Evolutionary conservation across 257 asterid genomes (phyloP), one percentile per base, ranked within the genome.

Genomic region (Dorcoceras hygrometricum): DNA sequence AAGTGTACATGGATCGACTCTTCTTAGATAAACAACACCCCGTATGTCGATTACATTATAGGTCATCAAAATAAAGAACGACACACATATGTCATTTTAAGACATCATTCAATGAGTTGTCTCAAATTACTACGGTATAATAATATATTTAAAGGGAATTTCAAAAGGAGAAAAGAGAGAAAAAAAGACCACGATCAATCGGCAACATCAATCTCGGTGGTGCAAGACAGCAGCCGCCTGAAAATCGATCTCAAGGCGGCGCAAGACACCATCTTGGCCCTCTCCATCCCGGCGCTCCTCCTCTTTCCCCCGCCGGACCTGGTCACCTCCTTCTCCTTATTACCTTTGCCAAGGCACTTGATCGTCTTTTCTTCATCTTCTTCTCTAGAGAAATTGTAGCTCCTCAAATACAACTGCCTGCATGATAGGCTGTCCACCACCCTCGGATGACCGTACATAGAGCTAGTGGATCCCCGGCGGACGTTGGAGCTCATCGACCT

Each of bases 341-440:
- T 56, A 26, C 46, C 57, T 39, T 78, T 73, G 5, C 92, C 87
- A 58, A 78, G 78, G 43, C 89, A 86, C 68, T 77, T 86, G 0
- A 75, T 23, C 16, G 82, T 67, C 48, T 62, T 56, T 29, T 71
- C 83, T 0, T 81, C 75, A 20, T 71, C 81, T 7, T 89, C 95
- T 34, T 87, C 91, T 66, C 92, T 74, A 0, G 97, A 88, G 73
- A 90, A 90, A 58, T 90, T 90, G 79, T 90, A 90, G 84, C 97
- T 90, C 69, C 90, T 76, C 76, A 90, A 63, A 60, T 90, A 90
- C 59, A 90, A 51, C 59, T 90, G 97, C 34, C 97, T 70, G 76
- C 97, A 90, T 3, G 97, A 90, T 12, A 88, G 71, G 23, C 96
- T 88, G 69, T 90, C 95, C 36, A 90, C 95, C 68, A 86, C 95